A percentile compares a stretch with the other conserved stretches of the same genome.
These are phyloP conservation scores for Thielaviopsis musarum DNA, from an alignment of 2,329 filamentous ascomycete genomes.

Conservation along the genomic window DNA sequence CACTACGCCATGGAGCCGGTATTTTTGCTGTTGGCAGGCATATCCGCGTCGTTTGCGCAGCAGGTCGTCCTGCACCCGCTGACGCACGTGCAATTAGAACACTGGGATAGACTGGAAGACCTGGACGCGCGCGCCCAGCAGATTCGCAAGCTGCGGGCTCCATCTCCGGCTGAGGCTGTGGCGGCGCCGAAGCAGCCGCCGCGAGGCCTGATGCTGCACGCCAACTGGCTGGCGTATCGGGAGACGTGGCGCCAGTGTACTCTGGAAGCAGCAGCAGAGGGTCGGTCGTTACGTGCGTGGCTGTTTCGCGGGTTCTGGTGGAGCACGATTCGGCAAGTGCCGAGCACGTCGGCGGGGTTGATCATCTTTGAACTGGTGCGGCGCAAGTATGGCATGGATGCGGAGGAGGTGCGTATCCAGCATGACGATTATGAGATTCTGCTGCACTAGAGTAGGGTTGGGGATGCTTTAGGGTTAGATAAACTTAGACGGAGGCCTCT, in stretches of 20 bases:
- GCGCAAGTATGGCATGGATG: constrained; percentile 50
- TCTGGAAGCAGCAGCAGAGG: constrained; percentile 37
- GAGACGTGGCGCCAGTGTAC: constrained; percentile 47
- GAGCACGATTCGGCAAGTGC: constrained; percentile 56
- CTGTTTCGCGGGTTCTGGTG: constrained; percentile 57
- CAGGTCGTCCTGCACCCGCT: constrained; percentile 56
- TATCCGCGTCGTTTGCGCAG: constrained; percentile 50
- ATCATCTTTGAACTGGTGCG: constrained; percentile 66
- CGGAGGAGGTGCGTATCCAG: constrained; percentile 45
- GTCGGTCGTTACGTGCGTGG: constrained; percentile 41
- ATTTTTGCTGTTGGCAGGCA: constrained; percentile 53
- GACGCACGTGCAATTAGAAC: constrained; percentile 51
- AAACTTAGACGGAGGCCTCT: background rate
- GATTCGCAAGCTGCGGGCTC: background rate
- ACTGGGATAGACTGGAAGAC: constrained; percentile 57
- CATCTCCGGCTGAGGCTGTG: constrained; percentile 16
- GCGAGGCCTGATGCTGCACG: constrained; percentile 37
- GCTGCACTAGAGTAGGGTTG: constrained; percentile 24
- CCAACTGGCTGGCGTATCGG: constrained; percentile 56
- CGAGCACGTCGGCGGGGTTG: constrained; percentile 58
- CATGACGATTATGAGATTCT: constrained; percentile 58
- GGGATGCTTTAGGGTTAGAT: background rate
- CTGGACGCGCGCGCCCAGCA: constrained; percentile 42
- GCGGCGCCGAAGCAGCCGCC: constrained; percentile 15
- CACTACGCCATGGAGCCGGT: constrained; percentile 61